Base-by-base conservation (phyloP, 2,329 filamentous ascomycete genomes). In the Fusarium beomiforme region DNA sequence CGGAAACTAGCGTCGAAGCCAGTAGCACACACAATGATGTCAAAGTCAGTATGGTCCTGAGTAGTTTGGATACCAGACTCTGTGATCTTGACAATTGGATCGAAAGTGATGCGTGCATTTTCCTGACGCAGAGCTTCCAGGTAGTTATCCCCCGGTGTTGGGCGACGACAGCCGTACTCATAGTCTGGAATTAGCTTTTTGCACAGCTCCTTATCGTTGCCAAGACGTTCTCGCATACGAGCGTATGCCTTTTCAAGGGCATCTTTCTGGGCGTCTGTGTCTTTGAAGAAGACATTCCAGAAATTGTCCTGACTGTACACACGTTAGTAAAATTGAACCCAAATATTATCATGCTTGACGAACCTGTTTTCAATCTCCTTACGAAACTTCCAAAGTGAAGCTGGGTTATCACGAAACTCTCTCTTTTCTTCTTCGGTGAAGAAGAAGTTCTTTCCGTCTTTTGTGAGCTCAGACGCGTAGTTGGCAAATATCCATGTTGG, bases 81-180 rank as follows among this genome's bases (percentile, higher is more conserved):
- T 3, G 50, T 60, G 19, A 72, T 37, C 24, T 51, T 37, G 19
- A 49, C 36, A n/a, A 72, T 69, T 26, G 34, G n/a, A 8, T 36
- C 24, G 2, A 64, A 60, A 4, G 49, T 54, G 1, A 41, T 29
- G 62, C 69, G 37, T 64, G 73, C n/a, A 29, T 66, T 55, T 47
- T 54, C n/a, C 37, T 64, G 12, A 3, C 33, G 50, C 0, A 78
- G 59, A 6, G 74, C 74, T 61, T 78, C 74, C 5, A 78, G 72
- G 19, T 78, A 78, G 12, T 68, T 64, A 2, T 73, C 68, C 1
- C 76, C 75, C 1, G 72, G 71, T 0, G 71, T 75, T 6, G 72
- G 69, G 3, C 76, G 74, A 13, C 76, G 74, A 24, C 71, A 78
- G 12, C 75, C 71, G 5, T 67, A 62, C 37, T 70, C 67, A 58